Base-by-base conservation (phyloP, 345 rosid species). In the Hibiscus trionum region DNA sequence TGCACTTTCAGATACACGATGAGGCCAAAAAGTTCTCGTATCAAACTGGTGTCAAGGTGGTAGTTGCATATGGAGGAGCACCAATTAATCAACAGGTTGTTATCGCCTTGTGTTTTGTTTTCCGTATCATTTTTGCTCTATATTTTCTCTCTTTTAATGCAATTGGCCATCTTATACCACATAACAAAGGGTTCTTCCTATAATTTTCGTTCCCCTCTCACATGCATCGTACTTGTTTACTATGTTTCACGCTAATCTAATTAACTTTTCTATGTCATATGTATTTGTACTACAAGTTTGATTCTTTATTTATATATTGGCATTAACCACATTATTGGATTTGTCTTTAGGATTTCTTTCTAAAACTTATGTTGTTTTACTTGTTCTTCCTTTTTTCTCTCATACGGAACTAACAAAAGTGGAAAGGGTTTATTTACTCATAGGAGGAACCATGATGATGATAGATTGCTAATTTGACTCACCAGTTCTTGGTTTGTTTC, bases 31-130 rank as follows among this genome's bases (percentile, higher is more conserved):
- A 94, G 75, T 94, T 94, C 80, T 78, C 98, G 2, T 94, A 91
- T 86, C 97, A 92, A 87, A 94, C 98, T 5, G 97, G 97, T 79
- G 97, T 94, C 66, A 91, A 86, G 82, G 98, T 87, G 52, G 97
- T 92, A 33, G 98, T 94, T 88, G 97, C 88, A 56, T 94, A 94
- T 86, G 98, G 98, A 77, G 98, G 98, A 77, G 93, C 97, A 66
- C 97, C 98, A 37, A 86, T 94, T 75, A 85, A 84, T 75, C 95
- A 87, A 26, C 97, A 94, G 97, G 98, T 94, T 66, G 37, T 44
- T 66, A 11, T 24, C 8, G 2, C 70, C 15, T 24, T 8, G 24
- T 44, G 24, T 44, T 66, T 12, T 5, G 53, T 12, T 66, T 65
- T 66, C 55, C n/a, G 26, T 24, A 44, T 44, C 5, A 50, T 55